Conservation (phyloP, 139 green algal species). For the Coccomyxa sp. region DNA sequence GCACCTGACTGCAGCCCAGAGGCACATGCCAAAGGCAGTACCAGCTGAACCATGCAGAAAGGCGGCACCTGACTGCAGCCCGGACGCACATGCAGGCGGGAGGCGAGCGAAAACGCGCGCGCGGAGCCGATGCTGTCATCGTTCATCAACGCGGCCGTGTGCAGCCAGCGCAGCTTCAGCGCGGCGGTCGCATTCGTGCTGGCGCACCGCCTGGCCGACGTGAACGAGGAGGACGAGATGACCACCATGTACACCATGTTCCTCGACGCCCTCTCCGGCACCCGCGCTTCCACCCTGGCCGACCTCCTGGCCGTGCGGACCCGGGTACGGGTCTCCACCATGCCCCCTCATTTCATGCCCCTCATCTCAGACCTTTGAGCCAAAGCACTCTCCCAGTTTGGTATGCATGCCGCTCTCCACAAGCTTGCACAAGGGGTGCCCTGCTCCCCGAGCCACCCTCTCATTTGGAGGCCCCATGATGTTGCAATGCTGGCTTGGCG, state of each 20-base stretch:
- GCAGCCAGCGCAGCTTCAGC: constrained; percentile 35
- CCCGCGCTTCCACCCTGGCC: neutral
- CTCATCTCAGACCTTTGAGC: too few relatives aligned
- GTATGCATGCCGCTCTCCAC: too few relatives aligned
- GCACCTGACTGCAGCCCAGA: neutral
- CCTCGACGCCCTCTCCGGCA: neutral
- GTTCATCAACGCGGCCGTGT: constrained; percentile 52
- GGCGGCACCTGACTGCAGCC: too few relatives aligned
- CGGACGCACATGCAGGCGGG: neutral
- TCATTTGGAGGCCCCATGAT: too few relatives aligned
- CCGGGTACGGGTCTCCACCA: neutral
- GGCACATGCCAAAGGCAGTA: neutral
- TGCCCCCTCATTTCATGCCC: too few relatives aligned
- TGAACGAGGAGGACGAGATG: constrained; percentile 16
- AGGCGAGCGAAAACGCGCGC: neutral
- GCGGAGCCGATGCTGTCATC: constrained; percentile 18
- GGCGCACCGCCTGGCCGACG: constrained; percentile 41
- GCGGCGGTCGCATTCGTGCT: constrained; percentile 41
- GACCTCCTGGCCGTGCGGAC: neutral
- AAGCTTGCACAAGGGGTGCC: too few relatives aligned
- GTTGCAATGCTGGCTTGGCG: too few relatives aligned
- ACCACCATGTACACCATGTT: neutral
- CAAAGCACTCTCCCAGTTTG: too few relatives aligned
- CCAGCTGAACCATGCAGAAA: too few relatives aligned
- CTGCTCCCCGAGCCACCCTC: too few relatives aligned